These are phyloP conservation scores for Pluteus cervinus DNA, from an alignment of 768 basidiomycete genomes.

Conservation along the genomic window DNA sequence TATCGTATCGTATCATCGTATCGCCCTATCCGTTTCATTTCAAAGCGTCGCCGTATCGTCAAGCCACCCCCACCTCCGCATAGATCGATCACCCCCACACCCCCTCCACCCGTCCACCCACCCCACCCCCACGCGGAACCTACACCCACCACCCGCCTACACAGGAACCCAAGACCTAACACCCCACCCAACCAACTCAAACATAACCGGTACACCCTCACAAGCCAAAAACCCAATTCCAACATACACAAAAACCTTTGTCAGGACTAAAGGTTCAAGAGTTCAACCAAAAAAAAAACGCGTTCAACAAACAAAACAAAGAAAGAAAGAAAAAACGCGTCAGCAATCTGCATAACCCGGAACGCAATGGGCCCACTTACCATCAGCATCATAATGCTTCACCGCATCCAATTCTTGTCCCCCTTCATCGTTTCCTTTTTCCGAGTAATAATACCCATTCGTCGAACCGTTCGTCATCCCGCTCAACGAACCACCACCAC, in stretches of 20 bases:
- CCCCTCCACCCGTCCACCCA: conserved; percentile 1
- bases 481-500: conserved; percentile 18
- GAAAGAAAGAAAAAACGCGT: conserved; percentile 1
- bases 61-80: not conserved
- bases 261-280: conserved; percentile 51
- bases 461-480: conserved; percentile 11
- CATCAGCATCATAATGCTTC: conserved; percentile 84
- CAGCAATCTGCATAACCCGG: conserved; percentile 6
- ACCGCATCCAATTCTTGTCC: conserved; percentile 31
- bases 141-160: not conserved
- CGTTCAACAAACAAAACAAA: conserved; percentile 6
- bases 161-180: conserved; percentile 28
- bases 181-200: conserved; percentile 67
- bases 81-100: conserved; percentile 4
- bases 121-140: not conserved
- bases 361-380: conserved; percentile 33
- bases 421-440: conserved; percentile 12
- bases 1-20: not conserved
- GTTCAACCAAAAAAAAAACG: not conserved
- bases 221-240: conserved; percentile 73
- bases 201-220: conserved; percentile 59
- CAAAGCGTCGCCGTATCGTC: conserved; percentile 1
- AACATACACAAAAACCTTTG: conserved; percentile 85
- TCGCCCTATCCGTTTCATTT: not conserved
- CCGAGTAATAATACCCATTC: conserved; percentile 28